Evolutionary conservation across 129 eudicot genomes (phyloP), one percentile per base, ranked within the genome.

Genomic region (Flaveria brownii): DNA sequence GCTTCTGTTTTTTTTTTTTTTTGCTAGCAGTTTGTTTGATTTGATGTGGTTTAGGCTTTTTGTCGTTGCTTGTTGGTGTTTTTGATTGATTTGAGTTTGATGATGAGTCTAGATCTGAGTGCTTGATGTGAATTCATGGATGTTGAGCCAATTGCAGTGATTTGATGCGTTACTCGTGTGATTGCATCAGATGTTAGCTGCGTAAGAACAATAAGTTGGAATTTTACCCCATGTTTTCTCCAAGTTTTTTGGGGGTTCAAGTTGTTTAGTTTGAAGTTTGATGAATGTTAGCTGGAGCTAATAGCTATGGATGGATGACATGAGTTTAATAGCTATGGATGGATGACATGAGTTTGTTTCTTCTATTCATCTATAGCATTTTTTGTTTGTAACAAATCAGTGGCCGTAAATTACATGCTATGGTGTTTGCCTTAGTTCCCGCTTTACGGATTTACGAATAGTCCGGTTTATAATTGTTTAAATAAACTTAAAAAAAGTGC

Each of bases 41-140:
- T 49, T 50, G 28, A 25, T 73, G 3, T 39, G 16, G 64, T 28
- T 22, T 45, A 45, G 50, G 41, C 41, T 36, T 36, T 36, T 36
- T 3, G 41, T 36, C 41, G 6, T 36, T 36, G 41, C 5, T 36
- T 36, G 41, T 36, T 36, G 41, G 30, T 25, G n/a, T 22, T 12
- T 13, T 47, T 63, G 18, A 8, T 36, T 41, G 1, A 39, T 9
- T 51, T 54, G 28, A 77, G 45, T 54, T 77, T 67, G 67, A 76
- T 67, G 68, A 76, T 65, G 25, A 25, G 70, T 45, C n/a, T 77
- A 60, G 66, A 65, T 77, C 81, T 68, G 75, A 30, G 5, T 47
- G 12, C 43, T 26, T 77, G 7, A 69, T 70, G 15, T 51, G 75
- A 75, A 63, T 52, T 64, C 22, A 64, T 33, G 41, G 67, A 28